A percentile compares a stretch with the other conserved stretches of the same genome.
Conservation (phyloP, 495 filamentous ascomycete species). For the Penicillium lagena region DNA sequence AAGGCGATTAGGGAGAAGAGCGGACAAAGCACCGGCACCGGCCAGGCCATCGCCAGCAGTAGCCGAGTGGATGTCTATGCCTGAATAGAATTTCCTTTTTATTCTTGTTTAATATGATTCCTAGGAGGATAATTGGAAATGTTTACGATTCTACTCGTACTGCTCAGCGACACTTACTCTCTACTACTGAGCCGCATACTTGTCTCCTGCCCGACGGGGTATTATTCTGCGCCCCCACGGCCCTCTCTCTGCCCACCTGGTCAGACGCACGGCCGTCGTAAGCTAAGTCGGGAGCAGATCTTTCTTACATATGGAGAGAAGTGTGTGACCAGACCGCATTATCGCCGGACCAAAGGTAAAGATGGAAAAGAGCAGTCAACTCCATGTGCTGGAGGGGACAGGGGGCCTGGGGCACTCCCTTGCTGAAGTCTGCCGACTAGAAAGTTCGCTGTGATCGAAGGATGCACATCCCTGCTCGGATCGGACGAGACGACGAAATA, state of each 20-base stretch:
- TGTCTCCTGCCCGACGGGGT: too few relatives aligned
- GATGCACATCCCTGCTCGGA: conserved; percentile 13
- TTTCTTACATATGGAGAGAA: too few relatives aligned
- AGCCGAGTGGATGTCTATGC: conserved; percentile 18
- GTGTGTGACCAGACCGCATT: too few relatives aligned
- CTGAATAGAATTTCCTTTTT: conserved; percentile 9
- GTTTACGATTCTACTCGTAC: too few relatives aligned
- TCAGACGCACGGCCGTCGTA: too few relatives aligned
- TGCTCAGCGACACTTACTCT: too few relatives aligned
- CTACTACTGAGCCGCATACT: too few relatives aligned
- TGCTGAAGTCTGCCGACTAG: not conserved
- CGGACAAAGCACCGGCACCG: conserved; percentile 5
- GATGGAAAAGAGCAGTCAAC: too few relatives aligned
- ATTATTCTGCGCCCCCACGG: too few relatives aligned
- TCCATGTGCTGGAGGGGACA: not conserved
- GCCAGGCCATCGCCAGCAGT: conserved; percentile 9
- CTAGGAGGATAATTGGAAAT: not conserved
- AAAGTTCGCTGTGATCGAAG: conserved; percentile 3
- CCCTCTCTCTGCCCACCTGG: too few relatives aligned
- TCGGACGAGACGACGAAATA: conserved; percentile 12
- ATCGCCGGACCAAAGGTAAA: too few relatives aligned
- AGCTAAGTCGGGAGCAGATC: too few relatives aligned
- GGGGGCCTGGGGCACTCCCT: not conserved
- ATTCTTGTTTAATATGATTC: conserved; percentile 6
- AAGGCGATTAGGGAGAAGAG: conserved; percentile 11